Percentiles rank a stretch among this genome's conserved stretches.
Evolutionary conservation across 164 flowering plant genomes (phyloP).

Genomic region (Vitis cinerea): DNA sequence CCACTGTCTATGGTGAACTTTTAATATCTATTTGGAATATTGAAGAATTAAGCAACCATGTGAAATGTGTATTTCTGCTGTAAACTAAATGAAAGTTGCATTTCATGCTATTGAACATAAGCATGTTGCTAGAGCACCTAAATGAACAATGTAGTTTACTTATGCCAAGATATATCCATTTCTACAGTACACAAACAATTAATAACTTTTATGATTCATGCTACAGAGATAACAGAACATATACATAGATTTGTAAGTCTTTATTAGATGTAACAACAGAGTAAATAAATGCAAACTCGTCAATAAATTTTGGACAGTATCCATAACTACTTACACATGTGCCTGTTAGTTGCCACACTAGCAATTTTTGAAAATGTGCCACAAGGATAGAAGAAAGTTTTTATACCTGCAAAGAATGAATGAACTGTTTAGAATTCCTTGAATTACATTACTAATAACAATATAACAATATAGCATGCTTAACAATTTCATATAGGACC

Average conservation of each 20-base stretch:
- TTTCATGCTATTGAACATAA: too few relatives aligned
- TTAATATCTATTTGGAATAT: too few relatives aligned
- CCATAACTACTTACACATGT: conserved; percentile 60
- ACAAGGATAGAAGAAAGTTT: conserved; percentile 86
- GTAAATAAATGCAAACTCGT: not conserved
- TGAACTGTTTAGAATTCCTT: not conserved
- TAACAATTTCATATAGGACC: not conserved
- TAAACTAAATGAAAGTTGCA: too few relatives aligned
- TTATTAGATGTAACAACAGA: not conserved
- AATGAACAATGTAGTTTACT: too few relatives aligned
- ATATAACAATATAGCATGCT: not conserved
- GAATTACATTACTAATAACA: not conserved
- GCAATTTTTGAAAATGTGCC: conserved; percentile 87
- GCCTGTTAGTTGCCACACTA: conserved; percentile 68
- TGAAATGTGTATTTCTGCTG: too few relatives aligned
- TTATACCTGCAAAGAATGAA: conserved; percentile 57
- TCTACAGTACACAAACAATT: too few relatives aligned
- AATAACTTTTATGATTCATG: too few relatives aligned
- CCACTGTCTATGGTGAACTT: too few relatives aligned
- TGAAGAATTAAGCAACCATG: too few relatives aligned
- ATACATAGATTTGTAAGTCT: not conserved
- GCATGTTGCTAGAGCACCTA: too few relatives aligned
- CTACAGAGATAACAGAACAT: too few relatives aligned
- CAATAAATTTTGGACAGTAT: not conserved
- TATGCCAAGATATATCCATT: too few relatives aligned